These are phyloP conservation scores for Gloeopeniophorella convolvens DNA, from an alignment of 768 basidiomycete species.

Conservation along the genomic window DNA sequence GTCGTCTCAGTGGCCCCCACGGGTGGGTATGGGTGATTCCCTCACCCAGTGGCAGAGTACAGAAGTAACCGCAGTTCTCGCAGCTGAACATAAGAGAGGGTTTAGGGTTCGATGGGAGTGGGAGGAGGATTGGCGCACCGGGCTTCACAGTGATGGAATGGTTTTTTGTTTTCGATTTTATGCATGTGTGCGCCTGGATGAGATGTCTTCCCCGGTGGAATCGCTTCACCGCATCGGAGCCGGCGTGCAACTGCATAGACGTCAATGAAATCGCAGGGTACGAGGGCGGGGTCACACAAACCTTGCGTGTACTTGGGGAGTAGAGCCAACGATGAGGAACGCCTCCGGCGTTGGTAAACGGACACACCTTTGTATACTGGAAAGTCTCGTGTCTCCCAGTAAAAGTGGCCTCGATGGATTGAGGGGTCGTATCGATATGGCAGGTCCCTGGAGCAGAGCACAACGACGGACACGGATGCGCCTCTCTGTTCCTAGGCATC, in stretches of 20 bases:
- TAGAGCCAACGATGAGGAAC: not conserved
- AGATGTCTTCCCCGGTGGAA: slow-evolving; percentile 36
- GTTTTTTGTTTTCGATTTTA: slow-evolving; percentile 34
- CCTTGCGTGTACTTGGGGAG: slow-evolving; percentile 46
- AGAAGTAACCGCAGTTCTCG: slow-evolving; percentile 50
- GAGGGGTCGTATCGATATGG: slow-evolving; percentile 51
- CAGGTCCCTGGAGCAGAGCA: slow-evolving; percentile 48
- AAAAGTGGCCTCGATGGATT: slow-evolving; percentile 57
- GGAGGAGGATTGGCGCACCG: slow-evolving; percentile 27
- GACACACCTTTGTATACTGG: slow-evolving; percentile 53
- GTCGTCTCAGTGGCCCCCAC: not conserved
- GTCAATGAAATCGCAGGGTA: not conserved
- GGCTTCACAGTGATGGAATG: slow-evolving; percentile 50
- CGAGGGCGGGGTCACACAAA: slow-evolving; percentile 18
- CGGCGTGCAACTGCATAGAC: slow-evolving; percentile 40
- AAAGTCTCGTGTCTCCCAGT: slow-evolving; percentile 54
- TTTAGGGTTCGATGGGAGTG: not conserved
- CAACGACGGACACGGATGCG: slow-evolving; percentile 38
- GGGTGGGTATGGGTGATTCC: not conserved
- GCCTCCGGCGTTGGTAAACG: too few relatives aligned
- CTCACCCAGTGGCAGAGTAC: slow-evolving; percentile 49
- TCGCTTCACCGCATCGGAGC: slow-evolving; percentile 40
- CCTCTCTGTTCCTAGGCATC: slow-evolving; percentile 33
- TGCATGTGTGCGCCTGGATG: slow-evolving; percentile 48
- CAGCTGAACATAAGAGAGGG: slow-evolving; percentile 42